Evolutionary conservation across 1,284 basidiomycete species (phyloP).

Genomic region (Ustilago xerochloae): DNA sequence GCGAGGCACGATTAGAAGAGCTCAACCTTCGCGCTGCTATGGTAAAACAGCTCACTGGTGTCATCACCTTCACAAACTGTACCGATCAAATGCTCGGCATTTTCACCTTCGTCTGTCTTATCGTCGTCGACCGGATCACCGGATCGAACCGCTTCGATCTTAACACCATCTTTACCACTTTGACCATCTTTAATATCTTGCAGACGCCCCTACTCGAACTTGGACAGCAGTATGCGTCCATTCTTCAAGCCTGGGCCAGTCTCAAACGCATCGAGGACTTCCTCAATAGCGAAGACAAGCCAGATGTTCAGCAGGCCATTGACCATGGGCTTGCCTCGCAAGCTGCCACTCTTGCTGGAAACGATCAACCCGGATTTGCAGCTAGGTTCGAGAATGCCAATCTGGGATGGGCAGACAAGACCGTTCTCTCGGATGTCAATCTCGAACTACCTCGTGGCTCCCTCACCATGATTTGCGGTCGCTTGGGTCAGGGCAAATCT

Average conservation of each 20-base stretch:
- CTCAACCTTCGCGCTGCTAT: slow-evolving; percentile 10
- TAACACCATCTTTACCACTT: slow-evolving; percentile 56
- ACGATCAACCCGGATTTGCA: slow-evolving; percentile 3
- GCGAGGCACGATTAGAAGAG: slow-evolving; percentile 47
- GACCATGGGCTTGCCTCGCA: slow-evolving; percentile 3
- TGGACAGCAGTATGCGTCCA: slow-evolving; percentile 53
- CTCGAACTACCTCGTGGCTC: slow-evolving; percentile 37
- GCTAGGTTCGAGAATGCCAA: slow-evolving; percentile 37
- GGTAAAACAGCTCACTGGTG: slow-evolving; percentile 32
- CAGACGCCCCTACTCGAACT: slow-evolving; percentile 49
- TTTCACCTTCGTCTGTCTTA: slow-evolving; percentile 47
- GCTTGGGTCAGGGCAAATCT: slow-evolving; percentile 62
- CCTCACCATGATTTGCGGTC: slow-evolving; percentile 61
- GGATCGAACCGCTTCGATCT: slow-evolving; percentile 48
- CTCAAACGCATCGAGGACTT: slow-evolving; percentile 56
- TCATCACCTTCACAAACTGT: slow-evolving; percentile 41
- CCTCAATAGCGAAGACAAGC: slow-evolving; percentile 32
- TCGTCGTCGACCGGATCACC: slow-evolving; percentile 39
- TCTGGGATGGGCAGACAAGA: slow-evolving; percentile 35
- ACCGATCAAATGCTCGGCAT: slow-evolving; percentile 36
- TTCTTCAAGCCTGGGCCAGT: slow-evolving; percentile 53
- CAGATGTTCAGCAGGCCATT: slow-evolving; percentile 18
- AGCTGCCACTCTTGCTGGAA: neutral
- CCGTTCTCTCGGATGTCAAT: slow-evolving; percentile 34
- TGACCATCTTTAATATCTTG: slow-evolving; percentile 52